Conservation (phyloP, 2,329 filamentous ascomycete species). For the Curvularia sp. region DNA sequence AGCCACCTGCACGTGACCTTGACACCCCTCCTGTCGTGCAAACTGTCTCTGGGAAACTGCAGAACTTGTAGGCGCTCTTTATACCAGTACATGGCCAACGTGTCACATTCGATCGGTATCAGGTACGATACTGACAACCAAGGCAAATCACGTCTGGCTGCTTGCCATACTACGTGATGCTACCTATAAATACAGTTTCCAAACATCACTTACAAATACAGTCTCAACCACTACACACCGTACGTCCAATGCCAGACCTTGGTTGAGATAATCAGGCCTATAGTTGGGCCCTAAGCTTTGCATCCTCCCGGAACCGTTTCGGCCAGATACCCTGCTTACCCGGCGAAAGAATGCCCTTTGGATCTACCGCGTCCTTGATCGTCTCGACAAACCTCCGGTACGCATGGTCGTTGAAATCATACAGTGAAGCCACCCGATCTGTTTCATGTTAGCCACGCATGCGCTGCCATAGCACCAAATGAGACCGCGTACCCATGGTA, state of each 20-base stretch:
- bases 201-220: neutral
- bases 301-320: constrained; percentile 32
- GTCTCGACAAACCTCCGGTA: constrained; percentile 43
- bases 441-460: neutral
- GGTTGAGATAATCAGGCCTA: constrained; percentile 8
- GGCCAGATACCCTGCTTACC: constrained; percentile 46
- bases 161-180: neutral
- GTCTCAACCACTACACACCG: neutral
- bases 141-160: neutral
- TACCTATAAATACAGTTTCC: no score
- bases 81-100: neutral
- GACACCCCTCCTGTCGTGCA: no score
- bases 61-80: no score
- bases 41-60: no score
- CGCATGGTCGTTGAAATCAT: constrained; percentile 44
- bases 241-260: neutral
- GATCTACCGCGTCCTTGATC: constrained; percentile 44
- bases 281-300: constrained; percentile 32
- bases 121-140: neutral
- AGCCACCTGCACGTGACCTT: neutral
- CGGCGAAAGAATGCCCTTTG: constrained; percentile 42
- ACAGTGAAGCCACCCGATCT: constrained; percentile 42
- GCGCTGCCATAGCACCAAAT: constrained; percentile 4
- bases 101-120: neutral
- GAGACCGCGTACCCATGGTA: constrained; percentile 35